These are phyloP conservation scores for Papilionanthe hybrid DNA, from an alignment of 116 monocot species.

Conservation along the genomic window DNA sequence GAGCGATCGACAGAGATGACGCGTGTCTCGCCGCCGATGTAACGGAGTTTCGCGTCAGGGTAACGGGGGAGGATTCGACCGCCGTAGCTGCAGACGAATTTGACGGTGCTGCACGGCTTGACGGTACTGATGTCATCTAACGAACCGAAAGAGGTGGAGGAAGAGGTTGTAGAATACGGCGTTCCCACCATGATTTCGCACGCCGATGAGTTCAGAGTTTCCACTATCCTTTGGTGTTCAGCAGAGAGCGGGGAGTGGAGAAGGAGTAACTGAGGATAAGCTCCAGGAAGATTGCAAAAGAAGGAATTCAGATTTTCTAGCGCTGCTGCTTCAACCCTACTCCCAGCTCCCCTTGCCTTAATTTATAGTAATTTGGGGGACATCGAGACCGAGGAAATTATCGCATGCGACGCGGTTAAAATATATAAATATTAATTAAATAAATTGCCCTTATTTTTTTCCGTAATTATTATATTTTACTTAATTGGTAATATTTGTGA, in stretches of 20 bases:
- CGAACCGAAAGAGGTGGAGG: constrained; percentile 16
- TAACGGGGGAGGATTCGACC: constrained; percentile 25
- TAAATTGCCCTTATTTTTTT: no score
- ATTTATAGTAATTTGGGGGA: neutral
- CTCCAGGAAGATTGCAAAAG: neutral
- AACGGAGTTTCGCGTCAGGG: constrained; percentile 20
- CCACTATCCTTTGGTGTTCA: neutral
- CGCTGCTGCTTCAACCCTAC: neutral
- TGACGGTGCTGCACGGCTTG: constrained; percentile 11
- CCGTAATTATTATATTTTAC: no score
- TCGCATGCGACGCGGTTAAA: neutral
- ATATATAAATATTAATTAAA: no score
- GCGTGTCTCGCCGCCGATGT: constrained; percentile 20
- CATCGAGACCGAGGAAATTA: neutral
- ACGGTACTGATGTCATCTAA: constrained; percentile 18
- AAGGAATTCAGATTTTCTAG: neutral
- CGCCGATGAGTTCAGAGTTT: neutral
- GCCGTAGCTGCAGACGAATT: constrained; percentile 25
- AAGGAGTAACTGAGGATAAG: neutral
- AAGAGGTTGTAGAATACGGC: constrained; percentile 1
- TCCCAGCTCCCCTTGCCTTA: neutral
- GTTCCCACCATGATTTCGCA: constrained; percentile 11
- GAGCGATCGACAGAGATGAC: constrained; percentile 20
- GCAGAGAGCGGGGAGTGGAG: neutral
- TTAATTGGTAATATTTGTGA: no score